A percentile compares a stretch with the other conserved stretches of the same genome.
Conservation (phyloP, 2,329 filamentous ascomycete species). For the Dactylellina parvicollis region DNA sequence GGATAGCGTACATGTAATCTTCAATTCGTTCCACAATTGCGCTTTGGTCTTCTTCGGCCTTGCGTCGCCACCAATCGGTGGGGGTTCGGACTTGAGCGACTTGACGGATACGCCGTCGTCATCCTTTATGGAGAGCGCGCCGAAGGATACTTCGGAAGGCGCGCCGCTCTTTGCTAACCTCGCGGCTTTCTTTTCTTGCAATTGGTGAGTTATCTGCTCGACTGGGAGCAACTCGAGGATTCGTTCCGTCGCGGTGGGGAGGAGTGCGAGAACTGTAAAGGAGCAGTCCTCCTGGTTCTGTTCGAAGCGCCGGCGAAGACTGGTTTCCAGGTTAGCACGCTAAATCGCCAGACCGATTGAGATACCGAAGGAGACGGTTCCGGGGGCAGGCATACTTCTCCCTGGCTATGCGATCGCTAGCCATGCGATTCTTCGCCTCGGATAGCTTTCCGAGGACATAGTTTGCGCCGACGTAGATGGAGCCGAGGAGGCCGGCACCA, state of each 20-base stretch:
- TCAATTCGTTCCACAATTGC: constrained; percentile 96
- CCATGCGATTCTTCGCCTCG: constrained; percentile 95
- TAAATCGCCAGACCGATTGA: no score
- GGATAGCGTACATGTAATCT: constrained; percentile 80
- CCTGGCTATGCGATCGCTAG: constrained; percentile 91
- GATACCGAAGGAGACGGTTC: not conserved
- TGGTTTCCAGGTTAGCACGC: constrained; percentile 61
- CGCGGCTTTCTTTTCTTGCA: constrained; percentile 90
- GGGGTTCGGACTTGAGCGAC: constrained; percentile 56
- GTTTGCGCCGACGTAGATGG: constrained; percentile 89
- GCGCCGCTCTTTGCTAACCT: constrained; percentile 70
- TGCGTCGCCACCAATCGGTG: constrained; percentile 59
- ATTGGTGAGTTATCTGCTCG: constrained; percentile 89
- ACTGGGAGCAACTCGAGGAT: constrained; percentile 88
- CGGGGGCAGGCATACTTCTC: constrained; percentile 77
- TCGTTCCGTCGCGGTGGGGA: constrained; percentile 90
- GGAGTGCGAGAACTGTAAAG: constrained; percentile 93
- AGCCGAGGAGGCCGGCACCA: constrained; percentile 85
- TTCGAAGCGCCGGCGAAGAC: constrained; percentile 92
- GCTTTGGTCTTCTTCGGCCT: constrained; percentile 80
- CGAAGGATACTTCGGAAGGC: constrained; percentile 71
- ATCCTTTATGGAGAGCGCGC: constrained; percentile 67
- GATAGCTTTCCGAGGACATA: constrained; percentile 92
- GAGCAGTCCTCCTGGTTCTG: constrained; percentile 99
- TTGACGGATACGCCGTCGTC: constrained; percentile 60